Conservation (phyloP, 1,139 yeast genomes). For the Hyphopichia khmerensis region DNA sequence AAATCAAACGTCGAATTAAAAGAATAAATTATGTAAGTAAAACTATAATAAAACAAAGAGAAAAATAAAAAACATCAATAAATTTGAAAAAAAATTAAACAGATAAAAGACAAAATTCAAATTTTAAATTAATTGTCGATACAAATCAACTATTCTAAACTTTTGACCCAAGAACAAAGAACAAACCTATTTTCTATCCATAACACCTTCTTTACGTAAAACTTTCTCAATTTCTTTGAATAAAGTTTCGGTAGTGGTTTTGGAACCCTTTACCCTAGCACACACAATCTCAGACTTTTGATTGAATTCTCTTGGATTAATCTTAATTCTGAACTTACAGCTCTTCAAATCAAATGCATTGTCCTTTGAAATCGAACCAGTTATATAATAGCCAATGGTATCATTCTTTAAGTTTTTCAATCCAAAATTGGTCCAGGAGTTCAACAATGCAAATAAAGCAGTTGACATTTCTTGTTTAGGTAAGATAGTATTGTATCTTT, state of each 20-base stretch:
- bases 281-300: constrained; percentile 49
- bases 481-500: constrained; percentile 42
- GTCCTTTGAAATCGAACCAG: constrained; percentile 60
- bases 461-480: constrained; percentile 59
- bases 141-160: no score
- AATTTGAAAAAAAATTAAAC: neutral
- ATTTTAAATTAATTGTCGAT: no score
- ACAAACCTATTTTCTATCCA: constrained; percentile 20
- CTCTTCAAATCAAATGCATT: constrained; percentile 64
- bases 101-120: no score
- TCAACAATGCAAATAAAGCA: constrained; percentile 61
- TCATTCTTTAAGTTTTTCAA: constrained; percentile 54
- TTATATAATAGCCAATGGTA: constrained; percentile 43
- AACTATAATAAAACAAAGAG: neutral
- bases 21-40: neutral
- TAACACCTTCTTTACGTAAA: constrained; percentile 45
- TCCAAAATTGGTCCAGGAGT: constrained; percentile 72
- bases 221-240: constrained; percentile 50
- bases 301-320: constrained; percentile 38
- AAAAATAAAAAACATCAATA: neutral
- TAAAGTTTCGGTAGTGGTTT: constrained; percentile 41
- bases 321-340: constrained; percentile 60
- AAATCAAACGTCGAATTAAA: neutral
- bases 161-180: no score
- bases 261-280: constrained; percentile 46